Conservation (phyloP, 192 early-diverging fungal genomes). For the Umbelopsis isabellina region DNA sequence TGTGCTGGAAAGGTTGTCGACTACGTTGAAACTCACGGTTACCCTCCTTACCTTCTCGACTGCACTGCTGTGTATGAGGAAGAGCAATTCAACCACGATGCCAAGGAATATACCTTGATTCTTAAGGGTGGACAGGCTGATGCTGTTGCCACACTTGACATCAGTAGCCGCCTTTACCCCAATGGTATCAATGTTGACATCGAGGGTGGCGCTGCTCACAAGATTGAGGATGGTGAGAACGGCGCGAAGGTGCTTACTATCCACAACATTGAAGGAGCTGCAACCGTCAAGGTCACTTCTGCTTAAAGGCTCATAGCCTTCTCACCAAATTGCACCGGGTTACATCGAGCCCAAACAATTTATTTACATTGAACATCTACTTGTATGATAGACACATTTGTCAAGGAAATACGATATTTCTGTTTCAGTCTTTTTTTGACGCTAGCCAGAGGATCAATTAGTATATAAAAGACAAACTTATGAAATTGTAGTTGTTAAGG, state of each 20-base stretch:
- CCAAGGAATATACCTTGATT: slow-evolving; percentile 34
- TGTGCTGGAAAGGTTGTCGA: slow-evolving; percentile 51
- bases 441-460: no score
- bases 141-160: slow-evolving; percentile 35
- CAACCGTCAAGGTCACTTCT: slow-evolving; percentile 33
- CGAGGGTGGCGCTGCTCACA: slow-evolving; percentile 29
- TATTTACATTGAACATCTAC: no score
- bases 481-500: no score
- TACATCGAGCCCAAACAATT: neutral
- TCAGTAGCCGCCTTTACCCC: slow-evolving; percentile 50
- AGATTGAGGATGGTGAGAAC: slow-evolving; percentile 18
- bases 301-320: slow-evolving; percentile 22
- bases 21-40: slow-evolving; percentile 48
- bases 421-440: no score
- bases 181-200: slow-evolving; percentile 50
- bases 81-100: slow-evolving; percentile 46
- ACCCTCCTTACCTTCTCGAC: slow-evolving; percentile 44
- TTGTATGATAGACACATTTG: no score
- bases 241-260: slow-evolving; percentile 28
- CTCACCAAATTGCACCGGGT: neutral
- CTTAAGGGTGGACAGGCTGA: slow-evolving; percentile 32
- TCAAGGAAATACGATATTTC: no score
- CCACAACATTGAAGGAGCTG: slow-evolving; percentile 23
- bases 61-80: slow-evolving; percentile 33
- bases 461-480: no score